Evolutionary conservation across 805 yeast genomes (phyloP).

Genomic region (Jamesozyma spencerorum): DNA sequence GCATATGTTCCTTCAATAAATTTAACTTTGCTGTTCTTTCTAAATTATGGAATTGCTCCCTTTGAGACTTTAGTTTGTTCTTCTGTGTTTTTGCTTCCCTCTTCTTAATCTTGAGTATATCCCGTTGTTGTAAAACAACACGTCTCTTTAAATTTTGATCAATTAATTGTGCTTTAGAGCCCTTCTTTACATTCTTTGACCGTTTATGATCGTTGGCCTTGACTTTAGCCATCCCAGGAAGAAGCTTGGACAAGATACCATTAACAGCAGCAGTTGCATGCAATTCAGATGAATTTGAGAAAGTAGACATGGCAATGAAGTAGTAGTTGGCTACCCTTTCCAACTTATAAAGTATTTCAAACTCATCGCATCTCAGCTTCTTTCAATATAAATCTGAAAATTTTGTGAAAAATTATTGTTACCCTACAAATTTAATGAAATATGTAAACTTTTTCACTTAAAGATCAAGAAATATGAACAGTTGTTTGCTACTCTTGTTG

Average conservation of each 20-base stretch:
- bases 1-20: constrained; percentile 29
- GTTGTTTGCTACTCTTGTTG: not conserved
- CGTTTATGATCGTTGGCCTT: constrained; percentile 6
- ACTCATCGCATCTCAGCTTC: constrained; percentile 56
- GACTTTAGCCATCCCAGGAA: constrained; percentile 31
- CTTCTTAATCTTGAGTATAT: constrained; percentile 29
- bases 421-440: too few species aligned
- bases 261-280: constrained; percentile 37
- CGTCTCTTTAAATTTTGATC: constrained; percentile 31
- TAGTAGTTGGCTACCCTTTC: not conserved
- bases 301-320: constrained; percentile 2
- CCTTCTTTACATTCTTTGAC: constrained; percentile 7
- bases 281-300: constrained; percentile 24
- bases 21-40: constrained; percentile 29
- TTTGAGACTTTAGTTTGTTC: constrained; percentile 19
- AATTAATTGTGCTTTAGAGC: constrained; percentile 33
- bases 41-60: constrained; percentile 14
- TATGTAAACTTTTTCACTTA: too few species aligned
- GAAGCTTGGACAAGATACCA: constrained; percentile 30
- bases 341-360: not conserved
- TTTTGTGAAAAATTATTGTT: constrained; percentile 52
- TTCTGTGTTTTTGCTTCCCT: constrained; percentile 28
- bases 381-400: constrained; percentile 52
- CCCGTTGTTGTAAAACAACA: constrained; percentile 28
- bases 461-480: too few species aligned